phyloP scores from a whole-genome alignment of 2,329 filamentous ascomycete species.

The Cladosporium phlei region DNA sequence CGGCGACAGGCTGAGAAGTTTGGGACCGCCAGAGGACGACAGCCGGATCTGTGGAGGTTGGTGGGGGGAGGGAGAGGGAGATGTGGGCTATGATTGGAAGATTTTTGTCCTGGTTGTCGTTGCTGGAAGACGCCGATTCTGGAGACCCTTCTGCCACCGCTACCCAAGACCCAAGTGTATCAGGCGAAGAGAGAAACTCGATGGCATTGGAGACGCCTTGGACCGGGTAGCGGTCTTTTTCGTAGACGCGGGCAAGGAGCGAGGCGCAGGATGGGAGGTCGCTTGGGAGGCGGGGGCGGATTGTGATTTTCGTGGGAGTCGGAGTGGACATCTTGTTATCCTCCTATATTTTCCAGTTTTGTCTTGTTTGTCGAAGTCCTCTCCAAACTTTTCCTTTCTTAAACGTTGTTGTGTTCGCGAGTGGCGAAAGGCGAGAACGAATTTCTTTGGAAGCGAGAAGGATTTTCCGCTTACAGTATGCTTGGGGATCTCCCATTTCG shows the following conservation, averaged over 20 bases:
- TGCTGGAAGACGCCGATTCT: no score
- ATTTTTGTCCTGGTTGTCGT: no score
- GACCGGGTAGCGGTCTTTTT: conserved; percentile 24
- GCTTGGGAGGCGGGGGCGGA: conserved; percentile 3
- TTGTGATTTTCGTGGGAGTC: background rate
- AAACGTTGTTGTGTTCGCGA: no score
- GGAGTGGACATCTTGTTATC: conserved; percentile 1
- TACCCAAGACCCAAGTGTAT: conserved; percentile 21
- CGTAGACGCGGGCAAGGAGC: conserved; percentile 22
- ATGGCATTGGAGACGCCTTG: conserved; percentile 20
- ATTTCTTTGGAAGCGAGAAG: no score
- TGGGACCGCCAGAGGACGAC: conserved; percentile 19
- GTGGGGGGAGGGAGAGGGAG: conserved; percentile 14
- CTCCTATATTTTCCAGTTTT: no score
- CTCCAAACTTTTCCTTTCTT: no score
- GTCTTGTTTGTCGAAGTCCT: no score
- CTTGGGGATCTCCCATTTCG: no score
- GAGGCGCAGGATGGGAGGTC: conserved; percentile 23
- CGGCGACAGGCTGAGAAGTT: conserved; percentile 15
- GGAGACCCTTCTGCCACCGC: conserved; percentile 17
- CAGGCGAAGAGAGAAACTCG: conserved; percentile 11
- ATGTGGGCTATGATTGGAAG: conserved; percentile 25
- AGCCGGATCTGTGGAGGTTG: conserved; percentile 14
- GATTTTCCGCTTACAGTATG: no score
- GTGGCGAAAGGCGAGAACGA: no score